A percentile compares a stretch with the other conserved stretches of the same genome.
phyloP scores from a whole-genome alignment of 352 stramenopile species.

The Lagenidium giganteum region DNA sequence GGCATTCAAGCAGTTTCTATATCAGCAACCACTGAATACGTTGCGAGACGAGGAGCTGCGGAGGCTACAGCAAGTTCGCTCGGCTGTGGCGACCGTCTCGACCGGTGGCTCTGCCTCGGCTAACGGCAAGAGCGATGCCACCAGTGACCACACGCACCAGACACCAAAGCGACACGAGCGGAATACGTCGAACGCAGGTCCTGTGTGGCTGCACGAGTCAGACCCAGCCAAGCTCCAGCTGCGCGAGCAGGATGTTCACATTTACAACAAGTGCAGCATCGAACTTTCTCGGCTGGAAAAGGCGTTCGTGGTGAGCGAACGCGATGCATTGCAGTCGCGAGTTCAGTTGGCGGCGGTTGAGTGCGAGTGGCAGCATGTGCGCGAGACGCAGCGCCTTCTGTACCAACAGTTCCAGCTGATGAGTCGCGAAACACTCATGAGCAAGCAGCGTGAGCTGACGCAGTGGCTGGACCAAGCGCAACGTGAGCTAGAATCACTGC shows the following conservation, averaged over 20 bases:
- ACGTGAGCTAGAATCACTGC: conserved; percentile 4
- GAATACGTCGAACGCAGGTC: background rate
- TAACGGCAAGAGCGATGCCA: too few species aligned
- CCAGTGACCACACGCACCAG: too few species aligned
- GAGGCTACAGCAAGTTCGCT: conserved; percentile 19
- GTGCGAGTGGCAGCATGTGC: conserved; percentile 11
- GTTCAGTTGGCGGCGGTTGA: conserved; percentile 24
- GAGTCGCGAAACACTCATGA: conserved; percentile 21
- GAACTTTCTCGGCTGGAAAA: conserved; percentile 30
- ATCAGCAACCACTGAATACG: conserved; percentile 20
- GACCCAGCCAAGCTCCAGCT: conserved; percentile 25
- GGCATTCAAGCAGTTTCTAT: conserved; percentile 24
- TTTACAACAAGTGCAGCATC: conserved; percentile 43
- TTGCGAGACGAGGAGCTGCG: conserved; percentile 15
- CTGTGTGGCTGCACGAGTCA: conserved; percentile 29
- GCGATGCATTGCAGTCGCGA: conserved; percentile 25
- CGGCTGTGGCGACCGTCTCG: conserved; percentile 18
- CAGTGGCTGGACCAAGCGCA: conserved; percentile 19
- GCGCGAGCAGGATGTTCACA: conserved; percentile 24
- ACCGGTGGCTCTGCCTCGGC: too few species aligned
- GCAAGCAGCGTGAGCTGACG: conserved; percentile 12
- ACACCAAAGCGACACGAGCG: background rate
- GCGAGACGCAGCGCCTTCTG: conserved; percentile 13
- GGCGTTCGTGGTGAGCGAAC: conserved; percentile 25
- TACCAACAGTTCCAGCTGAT: conserved; percentile 36